These are phyloP conservation scores for Aspergillus luchuensis DNA, from an alignment of 2,329 filamentous ascomycete genomes.

Conservation along the genomic window DNA sequence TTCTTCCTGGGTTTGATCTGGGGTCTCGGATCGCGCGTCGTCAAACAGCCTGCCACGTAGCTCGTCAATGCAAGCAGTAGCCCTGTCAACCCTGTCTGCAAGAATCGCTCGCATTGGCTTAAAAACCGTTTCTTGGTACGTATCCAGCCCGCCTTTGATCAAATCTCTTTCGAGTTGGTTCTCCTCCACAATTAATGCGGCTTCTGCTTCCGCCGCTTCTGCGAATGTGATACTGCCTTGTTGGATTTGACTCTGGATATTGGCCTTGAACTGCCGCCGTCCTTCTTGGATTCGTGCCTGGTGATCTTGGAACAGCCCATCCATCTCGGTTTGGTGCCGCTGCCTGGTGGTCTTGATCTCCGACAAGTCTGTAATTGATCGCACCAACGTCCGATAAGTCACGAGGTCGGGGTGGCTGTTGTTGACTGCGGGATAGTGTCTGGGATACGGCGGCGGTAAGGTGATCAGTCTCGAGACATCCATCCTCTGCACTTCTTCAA, in stretches of 20 bases:
- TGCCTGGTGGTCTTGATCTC: constrained; percentile 70
- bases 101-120: constrained; percentile 79
- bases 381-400: constrained; percentile 71
- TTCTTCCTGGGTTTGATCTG: constrained; percentile 88
- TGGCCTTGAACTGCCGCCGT: constrained; percentile 67
- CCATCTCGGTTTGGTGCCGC: constrained; percentile 53
- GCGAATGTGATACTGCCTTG: constrained; percentile 78
- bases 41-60: constrained; percentile 72
- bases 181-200: constrained; percentile 71
- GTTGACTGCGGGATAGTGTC: constrained; percentile 92
- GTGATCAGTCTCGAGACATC: constrained; percentile 93
- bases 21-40: constrained; percentile 67
- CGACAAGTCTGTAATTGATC: constrained; percentile 70
- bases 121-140: constrained; percentile 81
- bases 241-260: constrained; percentile 77
- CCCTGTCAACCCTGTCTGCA: constrained; percentile 70
- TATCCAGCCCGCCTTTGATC: constrained; percentile 78
- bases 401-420: constrained; percentile 92
- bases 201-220: constrained; percentile 79
- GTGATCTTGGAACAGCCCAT: constrained; percentile 56
- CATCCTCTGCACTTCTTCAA: constrained; percentile 57
- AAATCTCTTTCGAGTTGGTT: constrained; percentile 69
- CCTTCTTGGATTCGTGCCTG: constrained; percentile 58
- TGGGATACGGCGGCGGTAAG: constrained; percentile 87
- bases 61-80: constrained; percentile 75